Evolutionary conservation across 164 flowering plant genomes (phyloP), one percentile per base, ranked within the genome.

Genomic region (Vitis vinifera): DNA sequence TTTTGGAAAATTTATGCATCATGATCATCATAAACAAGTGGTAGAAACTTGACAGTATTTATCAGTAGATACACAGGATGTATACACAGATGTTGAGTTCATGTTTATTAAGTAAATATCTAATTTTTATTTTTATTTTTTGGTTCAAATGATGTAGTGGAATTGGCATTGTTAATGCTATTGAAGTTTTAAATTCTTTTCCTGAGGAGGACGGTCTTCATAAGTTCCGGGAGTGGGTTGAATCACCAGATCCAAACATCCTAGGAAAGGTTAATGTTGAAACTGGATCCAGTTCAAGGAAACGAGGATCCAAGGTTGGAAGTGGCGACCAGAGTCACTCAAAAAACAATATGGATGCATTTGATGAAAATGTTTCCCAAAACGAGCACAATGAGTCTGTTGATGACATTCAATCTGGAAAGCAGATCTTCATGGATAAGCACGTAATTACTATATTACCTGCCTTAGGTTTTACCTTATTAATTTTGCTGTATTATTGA

Each of bases 141-240:
- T 48, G 53, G 8, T 69, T 17, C 17, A n/a, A 69, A 64, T 76
- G 48, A 10, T 77, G 68, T 66, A 88, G 93, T 83, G 93, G 93
- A 52, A 87, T 95, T 73, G 99, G 99, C 53, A 95, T 93, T 74
- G 99, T 95, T 51, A 95, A 95, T 90, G 99, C 98, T 67, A 85
- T 95, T 79, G 99, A 95, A 81, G 96, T 95, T 75, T 79, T 91
- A 65, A 86, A 86, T 88, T 98, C 99, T 68, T 95, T 90, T 83
- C 97, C 97, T 13, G 99, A 89, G 79, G 94, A 90, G 71, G 89
- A 87, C 77, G 99, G 99, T 53, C 96, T 95, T 65, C 83, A 75
- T 17, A 84, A 90, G 67, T 95, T 95, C 77, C 84, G 94, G 55
- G 93, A 92, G 79, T 95, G 99, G 99, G 74, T 95, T 66, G 99